Percentiles rank a stretch among this genome's conserved stretches.
Evolutionary conservation across 768 basidiomycete species (phyloP).

Genomic region (Lentinula sp.): DNA sequence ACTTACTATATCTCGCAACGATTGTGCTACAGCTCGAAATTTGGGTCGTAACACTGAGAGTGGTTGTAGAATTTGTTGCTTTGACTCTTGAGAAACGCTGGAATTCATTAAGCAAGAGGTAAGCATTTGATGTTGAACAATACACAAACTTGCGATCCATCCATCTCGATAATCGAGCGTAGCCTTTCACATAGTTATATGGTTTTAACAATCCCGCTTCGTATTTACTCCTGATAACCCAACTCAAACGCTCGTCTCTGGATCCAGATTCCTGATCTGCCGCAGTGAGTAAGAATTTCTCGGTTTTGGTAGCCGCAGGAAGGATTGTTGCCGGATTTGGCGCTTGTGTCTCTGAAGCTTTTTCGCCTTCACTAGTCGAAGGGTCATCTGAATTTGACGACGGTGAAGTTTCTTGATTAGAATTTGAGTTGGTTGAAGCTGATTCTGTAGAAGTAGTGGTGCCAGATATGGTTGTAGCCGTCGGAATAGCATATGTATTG

Average conservation of each 20-base stretch:
- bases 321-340: conserved; percentile 47
- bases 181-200: conserved; percentile 96
- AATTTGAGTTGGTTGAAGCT: neutral
- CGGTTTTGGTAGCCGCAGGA: conserved; percentile 74
- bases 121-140: neutral
- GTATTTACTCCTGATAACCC: conserved; percentile 94
- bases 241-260: conserved; percentile 80
- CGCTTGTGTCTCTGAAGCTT: conserved; percentile 21
- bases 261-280: conserved; percentile 93
- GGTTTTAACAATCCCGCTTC: conserved; percentile 93
- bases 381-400: conserved; percentile 14
- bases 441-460: neutral
- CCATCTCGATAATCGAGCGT: conserved; percentile 86
- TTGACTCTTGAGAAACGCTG: conserved; percentile 86
- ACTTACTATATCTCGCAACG: conserved; percentile 74
- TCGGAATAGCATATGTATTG: conserved; percentile 8
- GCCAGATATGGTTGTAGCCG: conserved; percentile 7
- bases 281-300: conserved; percentile 86
- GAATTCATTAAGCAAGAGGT: neutral
- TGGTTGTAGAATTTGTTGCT: conserved; percentile 88
- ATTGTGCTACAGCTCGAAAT: conserved; percentile 81
- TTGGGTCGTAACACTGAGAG: conserved; percentile 81
- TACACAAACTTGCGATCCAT: conserved; percentile 81
- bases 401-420: conserved; percentile 11
- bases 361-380: conserved; percentile 12